Conservation (phyloP, 495 filamentous ascomycete genomes). For the Hypoxylon fuscum region DNA sequence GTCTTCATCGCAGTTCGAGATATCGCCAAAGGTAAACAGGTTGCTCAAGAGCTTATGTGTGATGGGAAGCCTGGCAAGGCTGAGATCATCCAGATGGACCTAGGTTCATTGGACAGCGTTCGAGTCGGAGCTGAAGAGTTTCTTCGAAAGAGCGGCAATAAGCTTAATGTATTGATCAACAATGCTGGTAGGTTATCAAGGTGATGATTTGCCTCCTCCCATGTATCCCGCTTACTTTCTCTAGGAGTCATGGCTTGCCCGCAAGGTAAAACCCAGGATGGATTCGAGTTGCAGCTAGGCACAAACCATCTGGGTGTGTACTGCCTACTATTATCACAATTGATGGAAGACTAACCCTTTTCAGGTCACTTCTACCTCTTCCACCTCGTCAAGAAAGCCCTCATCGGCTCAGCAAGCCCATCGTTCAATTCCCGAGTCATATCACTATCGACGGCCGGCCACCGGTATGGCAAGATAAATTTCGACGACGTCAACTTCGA, state of each 20-base stretch:
- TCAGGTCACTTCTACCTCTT: constrained; percentile 67
- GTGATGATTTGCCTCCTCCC: no score
- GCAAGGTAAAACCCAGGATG: constrained; percentile 52
- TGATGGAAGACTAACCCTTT: no score
- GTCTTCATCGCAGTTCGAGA: constrained; percentile 58
- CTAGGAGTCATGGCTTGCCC: constrained; percentile 53
- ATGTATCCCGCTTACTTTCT: background rate
- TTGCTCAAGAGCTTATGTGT: constrained; percentile 40
- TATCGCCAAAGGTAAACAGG: constrained; percentile 44
- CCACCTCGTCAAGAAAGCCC: constrained; percentile 54
- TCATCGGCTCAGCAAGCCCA: constrained; percentile 49
- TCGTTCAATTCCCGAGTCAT: constrained; percentile 48
- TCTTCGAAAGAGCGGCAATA: constrained; percentile 23
- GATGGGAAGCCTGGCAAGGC: constrained; percentile 37
- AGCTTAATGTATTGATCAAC: constrained; percentile 42
- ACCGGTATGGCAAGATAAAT: constrained; percentile 50
- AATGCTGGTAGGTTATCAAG: constrained; percentile 37
- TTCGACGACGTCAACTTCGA: constrained; percentile 52
- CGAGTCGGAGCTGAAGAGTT: constrained; percentile 38
- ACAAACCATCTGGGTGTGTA: constrained; percentile 64
- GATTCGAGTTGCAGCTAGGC: constrained; percentile 59
- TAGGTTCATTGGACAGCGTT: constrained; percentile 41
- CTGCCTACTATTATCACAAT: no score
- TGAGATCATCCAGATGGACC: constrained; percentile 50
- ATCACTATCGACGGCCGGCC: constrained; percentile 47